Percentiles rank a stretch among this genome's conserved stretches.
Conservation (phyloP, 2,329 filamentous ascomycete genomes). For the Amesomyces nigricolor region DNA sequence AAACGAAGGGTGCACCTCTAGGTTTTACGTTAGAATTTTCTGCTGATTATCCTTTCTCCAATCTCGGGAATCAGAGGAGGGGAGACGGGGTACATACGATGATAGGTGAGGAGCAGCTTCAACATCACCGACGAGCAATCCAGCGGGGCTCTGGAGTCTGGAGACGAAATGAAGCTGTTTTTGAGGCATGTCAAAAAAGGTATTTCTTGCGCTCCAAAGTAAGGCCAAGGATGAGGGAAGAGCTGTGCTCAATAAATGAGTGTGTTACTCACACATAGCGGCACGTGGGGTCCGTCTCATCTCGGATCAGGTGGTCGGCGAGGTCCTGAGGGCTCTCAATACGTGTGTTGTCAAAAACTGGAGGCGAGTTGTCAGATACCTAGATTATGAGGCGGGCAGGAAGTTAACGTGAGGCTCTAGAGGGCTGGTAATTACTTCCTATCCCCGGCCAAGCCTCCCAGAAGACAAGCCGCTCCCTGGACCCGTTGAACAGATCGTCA, state of each 20-base stretch:
- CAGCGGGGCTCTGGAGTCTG: slow-evolving; percentile 8
- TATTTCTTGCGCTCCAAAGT: too few relatives aligned
- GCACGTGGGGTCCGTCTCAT: background rate
- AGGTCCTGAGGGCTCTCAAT: background rate
- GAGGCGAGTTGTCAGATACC: too few relatives aligned
- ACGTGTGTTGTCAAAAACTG: background rate
- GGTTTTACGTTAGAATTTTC: background rate
- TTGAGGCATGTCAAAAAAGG: background rate
- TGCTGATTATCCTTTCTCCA: too few relatives aligned
- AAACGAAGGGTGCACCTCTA: slow-evolving; percentile 8
- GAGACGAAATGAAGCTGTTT: slow-evolving; percentile 10
- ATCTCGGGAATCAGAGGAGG: too few relatives aligned
- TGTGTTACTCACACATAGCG: slow-evolving; percentile 7
- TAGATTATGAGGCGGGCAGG: too few relatives aligned
- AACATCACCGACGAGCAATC: slow-evolving; percentile 5
- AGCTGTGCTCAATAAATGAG: too few relatives aligned
- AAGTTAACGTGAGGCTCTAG: too few relatives aligned
- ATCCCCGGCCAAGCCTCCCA: background rate
- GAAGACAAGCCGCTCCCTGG: background rate
- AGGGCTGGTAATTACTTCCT: background rate
- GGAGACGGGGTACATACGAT: slow-evolving; percentile 1
- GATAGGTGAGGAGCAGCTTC: slow-evolving; percentile 8
- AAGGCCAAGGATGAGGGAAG: too few relatives aligned
- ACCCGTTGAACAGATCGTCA: background rate
- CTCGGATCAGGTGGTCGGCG: background rate